phyloP scores from a whole-genome alignment of 768 basidiomycete species.

The Hemileccinum rubropunctum region DNA sequence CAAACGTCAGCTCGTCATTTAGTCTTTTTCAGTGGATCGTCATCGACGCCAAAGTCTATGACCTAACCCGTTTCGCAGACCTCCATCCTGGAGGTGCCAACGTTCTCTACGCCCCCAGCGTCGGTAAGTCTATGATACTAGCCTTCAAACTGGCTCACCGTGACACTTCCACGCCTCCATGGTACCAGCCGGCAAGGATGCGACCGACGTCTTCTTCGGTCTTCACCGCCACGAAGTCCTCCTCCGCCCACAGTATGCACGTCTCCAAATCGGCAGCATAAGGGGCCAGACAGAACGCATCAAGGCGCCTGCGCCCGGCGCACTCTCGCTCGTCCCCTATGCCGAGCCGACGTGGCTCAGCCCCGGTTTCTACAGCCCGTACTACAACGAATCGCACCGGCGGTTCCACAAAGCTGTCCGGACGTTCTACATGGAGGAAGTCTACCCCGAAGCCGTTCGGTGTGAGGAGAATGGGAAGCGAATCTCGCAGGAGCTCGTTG shows the following conservation, averaged over 20 bases:
- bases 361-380: slow-evolving; percentile 67
- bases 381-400: slow-evolving; percentile 72
- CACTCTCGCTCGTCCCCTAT: slow-evolving; percentile 76
- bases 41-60: slow-evolving; percentile 78
- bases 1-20: neutral
- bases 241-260: slow-evolving; percentile 65
- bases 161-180: neutral
- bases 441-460: slow-evolving; percentile 67
- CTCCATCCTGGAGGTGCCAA: slow-evolving; percentile 84
- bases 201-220: slow-evolving; percentile 80
- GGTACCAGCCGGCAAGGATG: slow-evolving; percentile 60
- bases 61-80: slow-evolving; percentile 75
- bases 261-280: slow-evolving; percentile 65
- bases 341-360: slow-evolving; percentile 83
- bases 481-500: slow-evolving; percentile 79
- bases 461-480: slow-evolving; percentile 88
- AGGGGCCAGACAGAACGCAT: slow-evolving; percentile 56
- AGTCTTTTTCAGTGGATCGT: slow-evolving; percentile 62
- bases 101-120: slow-evolving; percentile 61
- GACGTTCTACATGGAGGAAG: slow-evolving; percentile 71
- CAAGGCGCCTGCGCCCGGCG: slow-evolving; percentile 53
- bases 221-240: slow-evolving; percentile 84
- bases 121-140: slow-evolving; percentile 53
- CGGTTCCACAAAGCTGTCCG: slow-evolving; percentile 75
- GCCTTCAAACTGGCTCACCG: neutral